Conservation (phyloP, 2,329 filamentous ascomycete species). For the Dactylonectria estremocensis region DNA sequence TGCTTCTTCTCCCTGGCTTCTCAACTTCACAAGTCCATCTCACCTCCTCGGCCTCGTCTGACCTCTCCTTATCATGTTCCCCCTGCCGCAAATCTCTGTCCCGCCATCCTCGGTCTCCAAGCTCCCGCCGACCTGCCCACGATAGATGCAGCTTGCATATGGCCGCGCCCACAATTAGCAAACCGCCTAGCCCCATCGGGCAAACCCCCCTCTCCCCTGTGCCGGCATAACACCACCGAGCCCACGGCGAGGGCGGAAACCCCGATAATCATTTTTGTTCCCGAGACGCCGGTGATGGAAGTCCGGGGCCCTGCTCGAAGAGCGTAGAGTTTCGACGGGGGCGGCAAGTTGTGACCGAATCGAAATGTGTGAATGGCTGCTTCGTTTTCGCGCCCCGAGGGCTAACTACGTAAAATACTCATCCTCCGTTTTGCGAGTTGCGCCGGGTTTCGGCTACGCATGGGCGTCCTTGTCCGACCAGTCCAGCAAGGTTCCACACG, state of each 20-base stretch:
- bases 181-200: constrained; percentile 40
- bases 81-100: constrained; percentile 4
- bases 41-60: not conserved
- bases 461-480: constrained; percentile 7
- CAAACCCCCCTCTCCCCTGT: constrained; percentile 12
- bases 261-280: not conserved
- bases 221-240: constrained; percentile 47
- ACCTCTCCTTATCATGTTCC: not conserved
- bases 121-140: constrained; percentile 24
- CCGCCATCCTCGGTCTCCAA: constrained; percentile 18
- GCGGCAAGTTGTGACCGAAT: not conserved
- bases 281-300: constrained; percentile 20
- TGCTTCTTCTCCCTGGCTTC: not conserved
- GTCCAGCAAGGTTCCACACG: constrained; percentile 26
- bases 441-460: constrained; percentile 26
- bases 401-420: not conserved
- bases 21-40: too few relatives aligned
- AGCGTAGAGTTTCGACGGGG: not conserved
- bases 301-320: constrained; percentile 8
- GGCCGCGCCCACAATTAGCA: constrained; percentile 38
- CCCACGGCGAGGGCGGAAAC: constrained; percentile 11
- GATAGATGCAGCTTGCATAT: constrained; percentile 10
- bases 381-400: not conserved
- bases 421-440: constrained; percentile 1
- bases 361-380: constrained; percentile 5